Percentiles rank a stretch among this genome's conserved stretches.
These are phyloP conservation scores for Sphaerobolus stellatus DNA, from an alignment of 1,284 basidiomycete genomes.

Conservation along the genomic window DNA sequence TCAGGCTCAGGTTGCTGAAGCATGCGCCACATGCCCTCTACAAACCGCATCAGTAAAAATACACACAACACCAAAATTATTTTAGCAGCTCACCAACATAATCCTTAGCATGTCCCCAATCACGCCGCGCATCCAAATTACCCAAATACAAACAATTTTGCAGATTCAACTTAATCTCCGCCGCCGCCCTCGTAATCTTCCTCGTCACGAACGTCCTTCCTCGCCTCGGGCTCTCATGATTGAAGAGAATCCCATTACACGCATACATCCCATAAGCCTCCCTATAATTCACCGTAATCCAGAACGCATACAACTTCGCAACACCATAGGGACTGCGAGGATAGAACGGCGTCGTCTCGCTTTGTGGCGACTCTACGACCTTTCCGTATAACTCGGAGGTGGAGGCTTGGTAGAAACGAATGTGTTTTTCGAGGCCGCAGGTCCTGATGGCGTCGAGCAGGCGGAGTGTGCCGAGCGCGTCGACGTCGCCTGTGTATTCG, in stretches of 20 bases:
- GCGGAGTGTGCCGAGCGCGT: constrained; percentile 86
- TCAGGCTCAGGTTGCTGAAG: constrained; percentile 78
- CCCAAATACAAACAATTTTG: constrained; percentile 86
- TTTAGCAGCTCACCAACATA: constrained; percentile 8
- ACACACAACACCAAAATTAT: neutral
- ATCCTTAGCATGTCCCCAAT: constrained; percentile 92
- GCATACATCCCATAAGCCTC: constrained; percentile 93
- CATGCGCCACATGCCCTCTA: constrained; percentile 95
- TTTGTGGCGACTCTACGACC: constrained; percentile 88
- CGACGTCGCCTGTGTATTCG: constrained; percentile 93
- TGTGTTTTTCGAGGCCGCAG: constrained; percentile 82
- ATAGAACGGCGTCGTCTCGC: constrained; percentile 91
- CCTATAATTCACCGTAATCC: constrained; percentile 90
- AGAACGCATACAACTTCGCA: constrained; percentile 85
- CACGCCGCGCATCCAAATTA: constrained; percentile 86
- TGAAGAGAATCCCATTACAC: constrained; percentile 89
- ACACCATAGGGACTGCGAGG: constrained; percentile 90
- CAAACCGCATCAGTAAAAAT: constrained; percentile 42
- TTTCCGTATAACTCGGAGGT: constrained; percentile 94
- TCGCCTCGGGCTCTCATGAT: constrained; percentile 89
- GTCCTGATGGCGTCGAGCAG: constrained; percentile 91
- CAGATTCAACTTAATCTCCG: constrained; percentile 84
- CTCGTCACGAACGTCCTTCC: constrained; percentile 92
- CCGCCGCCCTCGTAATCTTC: constrained; percentile 87
- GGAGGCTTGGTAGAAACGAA: constrained; percentile 91